Percentiles rank a stretch among this genome's conserved stretches.
Conservation (phyloP, 129 eudicot genomes). For the Flaveria sonorensis region DNA sequence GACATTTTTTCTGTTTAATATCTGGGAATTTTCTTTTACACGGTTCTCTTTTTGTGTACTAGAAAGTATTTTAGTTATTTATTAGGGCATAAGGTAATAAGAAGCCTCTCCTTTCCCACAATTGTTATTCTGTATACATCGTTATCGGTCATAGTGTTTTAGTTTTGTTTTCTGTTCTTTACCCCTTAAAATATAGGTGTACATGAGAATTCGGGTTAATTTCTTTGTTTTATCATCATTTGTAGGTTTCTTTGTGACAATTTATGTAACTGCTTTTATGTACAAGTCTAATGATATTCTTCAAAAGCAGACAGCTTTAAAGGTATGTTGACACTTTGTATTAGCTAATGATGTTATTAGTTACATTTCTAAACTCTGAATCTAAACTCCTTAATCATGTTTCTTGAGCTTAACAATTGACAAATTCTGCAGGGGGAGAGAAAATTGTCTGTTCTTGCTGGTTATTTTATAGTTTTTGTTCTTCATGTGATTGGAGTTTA, state of each 20-base stretch:
- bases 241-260: conserved; percentile 78
- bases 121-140: conserved; percentile 9
- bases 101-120: neutral
- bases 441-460: conserved; percentile 60
- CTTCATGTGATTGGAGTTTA: conserved; percentile 55
- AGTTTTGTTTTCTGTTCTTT: neutral
- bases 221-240: conserved; percentile 12
- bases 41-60: neutral
- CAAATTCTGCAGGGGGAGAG: conserved; percentile 70
- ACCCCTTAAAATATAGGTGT: neutral
- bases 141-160: neutral
- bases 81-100: neutral
- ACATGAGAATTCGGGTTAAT: conserved; percentile 8
- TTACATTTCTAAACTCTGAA: neutral
- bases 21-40: neutral
- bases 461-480: conserved; percentile 53
- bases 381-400: neutral
- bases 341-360: neutral
- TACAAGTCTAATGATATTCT: conserved; percentile 87
- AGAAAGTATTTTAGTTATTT: neutral
- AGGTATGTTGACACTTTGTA: conserved; percentile 38
- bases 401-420: neutral
- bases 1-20: neutral
- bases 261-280: conserved; percentile 66
- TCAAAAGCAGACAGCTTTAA: conserved; percentile 74